These are phyloP conservation scores for Lophium mytilinum DNA, from an alignment of 495 filamentous ascomycete genomes.

Conservation along the genomic window DNA sequence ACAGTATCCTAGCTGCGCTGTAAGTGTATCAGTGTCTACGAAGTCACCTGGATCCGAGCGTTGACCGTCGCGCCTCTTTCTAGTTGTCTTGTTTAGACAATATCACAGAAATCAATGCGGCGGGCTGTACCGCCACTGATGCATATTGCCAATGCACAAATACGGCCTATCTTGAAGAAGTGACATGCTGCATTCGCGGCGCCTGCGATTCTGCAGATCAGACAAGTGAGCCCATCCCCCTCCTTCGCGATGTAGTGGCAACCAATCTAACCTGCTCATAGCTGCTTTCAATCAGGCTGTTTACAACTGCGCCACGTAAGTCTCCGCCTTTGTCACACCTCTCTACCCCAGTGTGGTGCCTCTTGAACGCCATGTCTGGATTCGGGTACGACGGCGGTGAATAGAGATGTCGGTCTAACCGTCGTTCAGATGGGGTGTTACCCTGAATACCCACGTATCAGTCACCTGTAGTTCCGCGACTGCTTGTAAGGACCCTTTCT, in stretches of 20 bases:
- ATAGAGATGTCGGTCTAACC: not conserved
- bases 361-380: not conserved
- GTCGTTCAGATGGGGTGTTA: not conserved
- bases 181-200: not conserved
- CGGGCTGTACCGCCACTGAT: not conserved
- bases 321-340: not conserved
- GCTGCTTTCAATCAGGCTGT: not conserved
- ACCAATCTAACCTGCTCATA: not conserved
- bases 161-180: not conserved
- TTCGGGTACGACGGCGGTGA: not conserved
- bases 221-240: not conserved
- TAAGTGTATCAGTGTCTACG: not conserved
- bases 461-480: not conserved
- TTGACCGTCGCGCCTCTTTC: not conserved
- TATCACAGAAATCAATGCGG: not conserved
- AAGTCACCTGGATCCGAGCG: not conserved
- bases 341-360: not conserved
- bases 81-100: not conserved
- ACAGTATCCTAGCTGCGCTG: not conserved
- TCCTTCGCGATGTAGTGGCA: not conserved
- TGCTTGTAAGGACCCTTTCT: not conserved
- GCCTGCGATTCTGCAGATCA: not conserved
- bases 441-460: not conserved
- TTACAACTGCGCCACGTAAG: not conserved
- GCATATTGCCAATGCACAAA: slow-evolving; percentile 5